Evolutionary conservation across 495 filamentous ascomycete genomes (phyloP), one percentile per base, ranked within the genome.

Genomic region (Endocarpon pusillum): DNA sequence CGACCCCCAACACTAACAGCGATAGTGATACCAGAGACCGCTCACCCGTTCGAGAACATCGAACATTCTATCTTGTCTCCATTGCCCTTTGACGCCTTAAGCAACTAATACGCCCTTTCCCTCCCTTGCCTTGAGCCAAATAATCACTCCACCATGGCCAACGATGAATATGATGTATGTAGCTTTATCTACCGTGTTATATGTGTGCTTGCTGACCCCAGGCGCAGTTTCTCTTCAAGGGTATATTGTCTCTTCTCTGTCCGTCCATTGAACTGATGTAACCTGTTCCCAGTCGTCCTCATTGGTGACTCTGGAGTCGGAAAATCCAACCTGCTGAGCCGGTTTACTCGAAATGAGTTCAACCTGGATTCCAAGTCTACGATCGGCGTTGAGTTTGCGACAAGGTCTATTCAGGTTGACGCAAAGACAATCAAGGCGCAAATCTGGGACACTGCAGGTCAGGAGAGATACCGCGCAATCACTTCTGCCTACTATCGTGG

Each of bases 151-250:
- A 61, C 41, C 56, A 99, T 99, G 91, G 91, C 91, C 48, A 99
- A 99, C 74, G 91, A 99, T 66, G 91, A 99, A 67, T 96, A 99
- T 62, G 89, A 99, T 79, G 89, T 97, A 62, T n/a, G n/a, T n/a
- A 72, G 91, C 67, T 6, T 20, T 29, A 18, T 23, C 27, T 24
- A 32, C 16, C 23, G 34, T 19, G 27, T 39, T 22, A 21, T n/a
- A 8, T 36, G 34, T 18, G 28, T 28, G 27, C 26, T 36, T 32
- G 39, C 35, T 37, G 42, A 38, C 43, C 29, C 34, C 42, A 33
- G 39, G 35, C 25, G 17, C 51, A 99, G 91, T 99, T 94, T 57
- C 81, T 99, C 51, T 99, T 99, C 76, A 99, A 99, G 81, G 85
- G 85, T 93, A 67, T 40, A 43, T 41, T 36, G 44, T 41, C 37